Base-by-base conservation (phyloP, 164 flowering plant genomes). In the Magnolia officinalis region DNA sequence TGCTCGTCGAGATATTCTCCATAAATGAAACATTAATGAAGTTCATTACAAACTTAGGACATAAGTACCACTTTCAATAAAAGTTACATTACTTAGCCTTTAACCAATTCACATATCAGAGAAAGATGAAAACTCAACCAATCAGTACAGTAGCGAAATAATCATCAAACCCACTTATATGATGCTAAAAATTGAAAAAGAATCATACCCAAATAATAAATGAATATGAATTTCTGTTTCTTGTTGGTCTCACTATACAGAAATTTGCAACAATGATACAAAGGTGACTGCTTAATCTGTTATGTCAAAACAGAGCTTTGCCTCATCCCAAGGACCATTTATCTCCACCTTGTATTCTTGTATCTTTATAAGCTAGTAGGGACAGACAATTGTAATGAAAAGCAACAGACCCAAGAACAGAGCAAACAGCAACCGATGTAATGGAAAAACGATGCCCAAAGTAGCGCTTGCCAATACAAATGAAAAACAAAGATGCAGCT, bases 301-400 rank as follows among this genome's bases (percentile, higher is more conserved):
- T 24, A 96, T 86, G 71, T 92, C 90, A 80, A 94, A 96, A 83
- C 98, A 96, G 75, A 96, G 95, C 84, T 91, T 94, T 31, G 99
- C 98, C 86, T 96, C 99, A 83, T 94, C 99, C 98, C 98, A 92
- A 9, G 98, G 99, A n/a, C 99, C 99, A 87, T 96, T 92, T 59
- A 94, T 96, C 89, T 96, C 98, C 86, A 96, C 92, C 82, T 96
- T 96, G 84, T 91, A 96, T 75, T 86, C 94, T 76, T 94, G 98
- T 63, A 96, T 86, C 75, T 87, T 82, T 67, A 91, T 92, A 76
- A 96, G 92, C 97, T 98, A 96, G 72, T 90, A 96, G 49, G 99
- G 99, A 77, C 97, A 94, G 3, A 96, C 83, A 14, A 94, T 81
- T 21, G 78, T 91, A 50, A 94, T 87, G 81, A 90, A 92, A 58